Conservation (phyloP, 768 basidiomycete genomes). For the Gelatoporia subvermispora region DNA sequence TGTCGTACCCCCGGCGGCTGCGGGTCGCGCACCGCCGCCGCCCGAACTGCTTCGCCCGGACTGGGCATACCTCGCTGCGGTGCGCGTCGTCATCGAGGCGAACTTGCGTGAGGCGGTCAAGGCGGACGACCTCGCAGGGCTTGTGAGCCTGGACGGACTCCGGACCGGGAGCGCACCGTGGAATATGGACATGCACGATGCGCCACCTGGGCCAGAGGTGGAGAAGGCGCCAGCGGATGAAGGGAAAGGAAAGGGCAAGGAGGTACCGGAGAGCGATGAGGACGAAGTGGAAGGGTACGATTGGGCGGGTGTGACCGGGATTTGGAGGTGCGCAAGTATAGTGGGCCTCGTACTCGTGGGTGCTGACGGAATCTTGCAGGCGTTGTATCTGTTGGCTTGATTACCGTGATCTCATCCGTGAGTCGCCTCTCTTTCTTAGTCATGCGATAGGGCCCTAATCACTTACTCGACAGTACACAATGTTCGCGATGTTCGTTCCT, state of each 20-base stretch:
- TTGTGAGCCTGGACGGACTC: conserved; percentile 23
- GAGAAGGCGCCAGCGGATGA: background rate
- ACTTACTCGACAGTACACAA: conserved; percentile 31
- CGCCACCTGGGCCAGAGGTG: background rate
- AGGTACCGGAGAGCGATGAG: background rate
- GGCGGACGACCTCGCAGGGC: conserved; percentile 18
- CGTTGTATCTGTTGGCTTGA: conserved; percentile 58
- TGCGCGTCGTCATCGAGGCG: conserved; percentile 45
- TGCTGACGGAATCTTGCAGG: conserved; percentile 23
- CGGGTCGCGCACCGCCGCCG: conserved; percentile 1
- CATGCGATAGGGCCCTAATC: background rate
- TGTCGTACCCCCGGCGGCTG: background rate
- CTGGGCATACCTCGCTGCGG: conserved; percentile 48
- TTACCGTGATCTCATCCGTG: conserved; percentile 49
- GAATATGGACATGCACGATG: conserved; percentile 6
- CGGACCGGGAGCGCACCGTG: conserved; percentile 23
- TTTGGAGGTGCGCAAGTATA: conserved; percentile 39
- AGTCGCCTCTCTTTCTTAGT: conserved; percentile 15
- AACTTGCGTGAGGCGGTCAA: conserved; percentile 40
- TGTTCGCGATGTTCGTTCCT: conserved; percentile 19
- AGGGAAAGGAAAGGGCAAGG: conserved; percentile 8
- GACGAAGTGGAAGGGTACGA: conserved; percentile 44
- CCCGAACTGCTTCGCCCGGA: conserved; percentile 33
- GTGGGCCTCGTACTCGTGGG: background rate
- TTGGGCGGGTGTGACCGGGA: conserved; percentile 52